A percentile compares a stretch with the other conserved stretches of the same genome.
phyloP scores from a whole-genome alignment of 1,284 basidiomycete genomes.

The Schizophyllum commune region DNA sequence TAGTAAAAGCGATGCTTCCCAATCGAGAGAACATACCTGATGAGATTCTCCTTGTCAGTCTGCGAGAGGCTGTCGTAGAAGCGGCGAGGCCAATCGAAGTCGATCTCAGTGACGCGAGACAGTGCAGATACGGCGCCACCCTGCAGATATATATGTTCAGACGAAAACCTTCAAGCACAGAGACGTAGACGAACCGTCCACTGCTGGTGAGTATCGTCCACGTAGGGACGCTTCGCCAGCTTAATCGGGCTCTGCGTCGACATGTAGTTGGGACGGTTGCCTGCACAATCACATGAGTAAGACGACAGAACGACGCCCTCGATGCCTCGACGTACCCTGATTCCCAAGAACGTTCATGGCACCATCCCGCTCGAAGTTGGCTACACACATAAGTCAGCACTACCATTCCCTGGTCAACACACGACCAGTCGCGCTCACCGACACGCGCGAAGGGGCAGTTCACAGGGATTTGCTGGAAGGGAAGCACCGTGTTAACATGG shows the following conservation, averaged over 20 bases:
- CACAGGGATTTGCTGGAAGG: conserved; percentile 54
- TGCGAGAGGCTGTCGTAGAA: conserved; percentile 33
- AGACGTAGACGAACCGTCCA: conserved; percentile 19
- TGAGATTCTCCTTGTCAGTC: conserved; percentile 27
- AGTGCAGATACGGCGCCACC: conserved; percentile 25
- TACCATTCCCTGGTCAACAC: background rate
- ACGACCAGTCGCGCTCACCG: background rate
- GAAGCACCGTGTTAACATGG: background rate
- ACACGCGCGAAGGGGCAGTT: conserved; percentile 51
- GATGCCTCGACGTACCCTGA: conserved; percentile 38
- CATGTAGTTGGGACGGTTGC: conserved; percentile 60
- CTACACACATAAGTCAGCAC: conserved; percentile 10
- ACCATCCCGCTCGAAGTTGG: conserved; percentile 66
- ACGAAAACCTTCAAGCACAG: background rate
- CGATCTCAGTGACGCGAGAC: conserved; percentile 26
- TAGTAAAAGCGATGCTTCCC: background rate
- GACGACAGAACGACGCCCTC: background rate
- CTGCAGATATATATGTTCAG: conserved; percentile 5
- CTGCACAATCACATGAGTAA: background rate
- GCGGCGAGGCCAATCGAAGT: conserved; percentile 36
- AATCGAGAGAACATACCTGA: conserved; percentile 17
- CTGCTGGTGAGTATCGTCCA: conserved; percentile 26
- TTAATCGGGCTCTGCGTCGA: conserved; percentile 44
- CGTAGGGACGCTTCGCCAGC: conserved; percentile 26
- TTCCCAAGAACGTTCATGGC: conserved; percentile 43